Conservation (phyloP, 164 flowering plant genomes). For the Piper betle region DNA sequence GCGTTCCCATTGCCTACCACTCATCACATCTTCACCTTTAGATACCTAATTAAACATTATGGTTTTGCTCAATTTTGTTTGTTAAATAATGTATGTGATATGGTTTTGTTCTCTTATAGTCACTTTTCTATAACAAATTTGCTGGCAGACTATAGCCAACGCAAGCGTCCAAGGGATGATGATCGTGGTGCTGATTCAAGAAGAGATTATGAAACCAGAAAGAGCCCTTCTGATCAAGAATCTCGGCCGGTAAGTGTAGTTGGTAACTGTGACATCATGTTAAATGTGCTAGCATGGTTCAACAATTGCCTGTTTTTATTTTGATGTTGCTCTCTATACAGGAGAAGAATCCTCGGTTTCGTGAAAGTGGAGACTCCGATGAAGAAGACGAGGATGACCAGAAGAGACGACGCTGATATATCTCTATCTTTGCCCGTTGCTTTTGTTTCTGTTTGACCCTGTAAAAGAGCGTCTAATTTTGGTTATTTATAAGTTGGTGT, state of each 20-base stretch:
- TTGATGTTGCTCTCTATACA: slow-evolving; percentile 15
- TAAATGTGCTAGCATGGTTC: too few species aligned
- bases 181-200: slow-evolving; percentile 60
- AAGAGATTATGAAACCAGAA: slow-evolving; percentile 53
- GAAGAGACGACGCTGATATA: slow-evolving; percentile 20
- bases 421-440: neutral
- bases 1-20: too few species aligned
- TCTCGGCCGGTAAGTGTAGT: slow-evolving; percentile 58
- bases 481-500: too few species aligned
- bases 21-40: too few species aligned
- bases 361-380: slow-evolving; percentile 95
- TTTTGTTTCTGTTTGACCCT: too few species aligned
- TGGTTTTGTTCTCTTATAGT: neutral
- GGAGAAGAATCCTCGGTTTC: slow-evolving; percentile 98
- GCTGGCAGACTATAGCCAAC: slow-evolving; percentile 45
- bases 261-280: too few species aligned
- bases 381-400: slow-evolving; percentile 75
- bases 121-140: neutral
- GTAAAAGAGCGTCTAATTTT: too few species aligned
- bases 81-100: neutral
- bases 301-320: neutral
- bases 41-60: too few species aligned
- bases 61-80: neutral
- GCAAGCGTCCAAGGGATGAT: slow-evolving; percentile 76
- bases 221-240: slow-evolving; percentile 57